Evolutionary conservation across 192 early-diverging fungal species (phyloP).

Genomic region (Gonapodya prolifera): DNA sequence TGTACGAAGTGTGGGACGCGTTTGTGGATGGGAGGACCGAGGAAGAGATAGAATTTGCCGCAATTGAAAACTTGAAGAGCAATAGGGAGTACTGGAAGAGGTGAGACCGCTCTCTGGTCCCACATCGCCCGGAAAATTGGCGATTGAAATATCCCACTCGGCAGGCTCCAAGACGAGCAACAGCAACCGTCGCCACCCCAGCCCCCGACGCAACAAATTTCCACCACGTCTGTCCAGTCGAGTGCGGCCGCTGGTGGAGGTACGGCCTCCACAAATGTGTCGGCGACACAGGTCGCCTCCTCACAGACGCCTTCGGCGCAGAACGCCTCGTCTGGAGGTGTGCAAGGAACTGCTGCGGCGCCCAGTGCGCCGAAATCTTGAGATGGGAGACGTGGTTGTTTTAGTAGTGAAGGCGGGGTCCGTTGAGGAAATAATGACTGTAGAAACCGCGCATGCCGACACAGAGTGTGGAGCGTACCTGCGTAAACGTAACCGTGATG

Average conservation of each 20-base stretch:
- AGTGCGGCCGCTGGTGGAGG: not conserved
- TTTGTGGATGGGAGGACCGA: slow-evolving; percentile 17
- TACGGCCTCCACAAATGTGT: not conserved
- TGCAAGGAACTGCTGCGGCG: not conserved
- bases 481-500: no score
- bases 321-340: not conserved
- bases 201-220: not conserved
- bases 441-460: no score
- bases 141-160: no score
- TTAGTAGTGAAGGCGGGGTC: not conserved
- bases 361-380: no score
- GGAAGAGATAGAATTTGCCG: slow-evolving; percentile 16
- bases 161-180: not conserved
- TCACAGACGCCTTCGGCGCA: not conserved
- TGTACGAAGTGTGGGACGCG: slow-evolving; percentile 38
- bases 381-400: no score
- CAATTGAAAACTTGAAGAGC: slow-evolving; percentile 10
- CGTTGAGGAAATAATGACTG: no score
- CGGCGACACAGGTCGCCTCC: no score
- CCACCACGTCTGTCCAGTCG: not conserved
- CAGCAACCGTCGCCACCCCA: not conserved
- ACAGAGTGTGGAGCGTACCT: no score
- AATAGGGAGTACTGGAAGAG: slow-evolving; percentile 23
- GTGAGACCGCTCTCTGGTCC: not conserved
- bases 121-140: not conserved